These are phyloP conservation scores for Nannochloropsis salina DNA, from an alignment of 108 stramenopile genomes.

Conservation along the genomic window DNA sequence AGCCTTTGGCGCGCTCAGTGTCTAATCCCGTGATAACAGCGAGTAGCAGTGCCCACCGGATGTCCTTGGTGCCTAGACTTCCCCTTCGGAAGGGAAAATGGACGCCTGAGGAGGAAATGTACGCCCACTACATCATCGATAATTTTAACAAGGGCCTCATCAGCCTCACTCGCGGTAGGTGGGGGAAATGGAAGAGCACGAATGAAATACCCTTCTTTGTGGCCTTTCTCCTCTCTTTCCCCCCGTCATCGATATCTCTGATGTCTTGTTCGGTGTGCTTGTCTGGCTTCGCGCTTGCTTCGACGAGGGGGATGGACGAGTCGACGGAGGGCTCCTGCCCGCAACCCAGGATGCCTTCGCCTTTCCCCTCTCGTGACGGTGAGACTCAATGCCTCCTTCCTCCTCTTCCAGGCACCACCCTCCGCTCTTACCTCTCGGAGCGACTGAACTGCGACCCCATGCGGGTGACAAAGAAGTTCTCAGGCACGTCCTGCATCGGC, in stretches of 20 bases:
- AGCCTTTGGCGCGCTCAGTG: neutral
- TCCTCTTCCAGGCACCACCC: conserved; percentile 44
- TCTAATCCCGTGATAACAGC: neutral
- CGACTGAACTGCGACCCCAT: conserved; percentile 55
- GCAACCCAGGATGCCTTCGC: too few relatives aligned
- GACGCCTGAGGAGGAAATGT: conserved; percentile 55
- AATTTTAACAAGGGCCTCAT: conserved; percentile 51
- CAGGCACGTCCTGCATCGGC: conserved; percentile 45
- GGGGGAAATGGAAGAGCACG: neutral
- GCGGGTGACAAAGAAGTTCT: conserved; percentile 50
- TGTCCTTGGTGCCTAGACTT: conserved; percentile 30
- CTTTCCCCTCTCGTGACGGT: too few relatives aligned
- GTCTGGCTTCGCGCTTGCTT: too few relatives aligned
- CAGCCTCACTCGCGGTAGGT: conserved; percentile 21
- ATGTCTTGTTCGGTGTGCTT: neutral
- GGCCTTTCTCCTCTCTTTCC: neutral
- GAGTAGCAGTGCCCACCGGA: neutral
- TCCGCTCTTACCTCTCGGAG: conserved; percentile 48
- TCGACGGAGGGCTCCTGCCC: too few relatives aligned
- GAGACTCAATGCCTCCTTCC: neutral
- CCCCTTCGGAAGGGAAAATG: conserved; percentile 54
- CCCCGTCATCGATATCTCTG: neutral
- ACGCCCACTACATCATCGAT: conserved; percentile 51
- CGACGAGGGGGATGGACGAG: too few relatives aligned
- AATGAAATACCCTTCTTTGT: neutral